phyloP scores from a whole-genome alignment of 192 early-diverging fungal species.

The Glomus cerebriforme region DNA sequence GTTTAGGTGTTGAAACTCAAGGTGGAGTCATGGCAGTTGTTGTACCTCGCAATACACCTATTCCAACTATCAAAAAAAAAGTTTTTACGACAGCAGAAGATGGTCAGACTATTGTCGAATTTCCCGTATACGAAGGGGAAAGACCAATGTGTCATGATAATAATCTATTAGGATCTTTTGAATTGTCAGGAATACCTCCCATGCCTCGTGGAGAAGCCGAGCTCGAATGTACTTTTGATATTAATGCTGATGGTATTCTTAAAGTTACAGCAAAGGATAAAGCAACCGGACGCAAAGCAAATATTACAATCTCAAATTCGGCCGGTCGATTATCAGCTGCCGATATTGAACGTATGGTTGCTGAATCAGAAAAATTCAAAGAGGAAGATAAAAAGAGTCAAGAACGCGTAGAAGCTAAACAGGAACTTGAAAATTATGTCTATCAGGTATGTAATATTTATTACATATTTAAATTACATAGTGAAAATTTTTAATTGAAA shows the following conservation, averaged over 20 bases:
- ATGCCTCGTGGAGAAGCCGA: constrained; percentile 76
- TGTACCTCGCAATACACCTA: constrained; percentile 81
- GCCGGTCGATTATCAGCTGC: constrained; percentile 85
- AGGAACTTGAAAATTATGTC: constrained; percentile 77
- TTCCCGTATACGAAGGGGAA: constrained; percentile 88
- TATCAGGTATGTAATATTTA: constrained; percentile 52
- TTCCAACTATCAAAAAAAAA: constrained; percentile 80
- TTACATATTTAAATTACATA: background rate
- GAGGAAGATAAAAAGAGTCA: constrained; percentile 72
- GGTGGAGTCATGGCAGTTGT: constrained; percentile 84
- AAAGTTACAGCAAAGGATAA: constrained; percentile 92
- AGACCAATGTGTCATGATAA: constrained; percentile 88
- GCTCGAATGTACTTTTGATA: constrained; percentile 82
- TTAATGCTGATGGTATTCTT: constrained; percentile 86
- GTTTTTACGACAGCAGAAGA: constrained; percentile 82
- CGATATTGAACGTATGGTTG: constrained; percentile 94
- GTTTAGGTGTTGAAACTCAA: constrained; percentile 84
- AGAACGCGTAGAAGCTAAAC: constrained; percentile 76
- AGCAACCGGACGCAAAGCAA: constrained; percentile 86
- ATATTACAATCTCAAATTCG: constrained; percentile 95
- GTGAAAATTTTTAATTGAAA: background rate
- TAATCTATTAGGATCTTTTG: constrained; percentile 86
- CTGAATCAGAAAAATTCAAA: constrained; percentile 87
- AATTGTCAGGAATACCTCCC: constrained; percentile 77
- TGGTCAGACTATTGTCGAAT: constrained; percentile 83